Percentiles rank a stretch among this genome's conserved stretches.
Conservation (phyloP, 768 basidiomycete genomes). For the Boletus insuetus region DNA sequence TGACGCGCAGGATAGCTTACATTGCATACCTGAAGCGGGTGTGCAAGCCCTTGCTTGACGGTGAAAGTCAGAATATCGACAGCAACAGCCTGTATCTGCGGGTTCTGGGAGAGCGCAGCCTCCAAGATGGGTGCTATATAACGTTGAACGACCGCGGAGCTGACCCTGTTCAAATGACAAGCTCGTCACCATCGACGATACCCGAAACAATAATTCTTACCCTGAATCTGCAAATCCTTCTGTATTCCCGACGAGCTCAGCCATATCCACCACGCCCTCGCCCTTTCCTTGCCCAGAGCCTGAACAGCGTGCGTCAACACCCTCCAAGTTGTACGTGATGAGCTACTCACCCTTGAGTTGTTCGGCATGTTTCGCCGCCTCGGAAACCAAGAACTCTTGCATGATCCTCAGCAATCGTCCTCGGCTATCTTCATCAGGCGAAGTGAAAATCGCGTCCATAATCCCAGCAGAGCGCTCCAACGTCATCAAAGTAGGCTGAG, state of each 20-base stretch:
- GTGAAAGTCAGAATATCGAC: conserved; percentile 92
- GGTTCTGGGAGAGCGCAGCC: conserved; percentile 70
- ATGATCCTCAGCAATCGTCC: conserved; percentile 81
- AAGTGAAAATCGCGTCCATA: conserved; percentile 87
- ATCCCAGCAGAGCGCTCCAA: conserved; percentile 71
- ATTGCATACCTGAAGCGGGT: conserved; percentile 76
- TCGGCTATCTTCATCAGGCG: conserved; percentile 66
- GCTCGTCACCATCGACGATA: not conserved
- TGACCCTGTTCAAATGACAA: conserved; percentile 56
- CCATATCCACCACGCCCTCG: conserved; percentile 71
- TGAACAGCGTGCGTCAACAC: not conserved
- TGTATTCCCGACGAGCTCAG: conserved; percentile 91
- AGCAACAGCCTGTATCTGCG: conserved; percentile 74
- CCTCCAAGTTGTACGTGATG: not conserved
- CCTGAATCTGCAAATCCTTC: conserved; percentile 97
- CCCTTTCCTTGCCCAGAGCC: conserved; percentile 22
- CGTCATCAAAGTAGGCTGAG: conserved; percentile 90
- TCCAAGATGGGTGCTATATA: conserved; percentile 81
- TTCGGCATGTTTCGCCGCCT: conserved; percentile 72
- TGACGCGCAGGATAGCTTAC: not conserved
- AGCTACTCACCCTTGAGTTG: conserved; percentile 58
- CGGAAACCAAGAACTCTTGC: conserved; percentile 86
- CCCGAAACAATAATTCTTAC: conserved; percentile 44
- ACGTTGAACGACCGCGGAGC: conserved; percentile 91
- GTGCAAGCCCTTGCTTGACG: conserved; percentile 91